These are phyloP conservation scores for Pyrrhoderma lamaoense DNA, from an alignment of 1,284 basidiomycete genomes.

Conservation along the genomic window DNA sequence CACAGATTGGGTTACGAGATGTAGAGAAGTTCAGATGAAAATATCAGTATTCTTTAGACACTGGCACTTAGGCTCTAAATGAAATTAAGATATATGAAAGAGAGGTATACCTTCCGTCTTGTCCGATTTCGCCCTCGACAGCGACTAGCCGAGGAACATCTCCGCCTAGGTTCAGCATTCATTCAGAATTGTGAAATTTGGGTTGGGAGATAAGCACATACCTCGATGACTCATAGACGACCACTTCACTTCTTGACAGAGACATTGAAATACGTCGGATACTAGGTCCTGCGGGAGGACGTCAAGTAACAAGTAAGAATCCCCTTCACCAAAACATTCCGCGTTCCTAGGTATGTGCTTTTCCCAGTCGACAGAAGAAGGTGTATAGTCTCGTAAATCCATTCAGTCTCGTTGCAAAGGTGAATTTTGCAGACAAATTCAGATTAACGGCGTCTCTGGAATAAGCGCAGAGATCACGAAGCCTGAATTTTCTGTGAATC, in stretches of 20 bases:
- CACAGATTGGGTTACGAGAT: too few species aligned
- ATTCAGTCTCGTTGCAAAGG: too few species aligned
- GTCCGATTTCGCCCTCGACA: conserved; percentile 53
- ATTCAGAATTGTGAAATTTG: background rate
- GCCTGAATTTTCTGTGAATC: too few species aligned
- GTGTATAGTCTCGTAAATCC: too few species aligned
- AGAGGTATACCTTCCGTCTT: conserved; percentile 50
- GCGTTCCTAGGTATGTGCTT: too few species aligned
- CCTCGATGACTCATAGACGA: conserved; percentile 66
- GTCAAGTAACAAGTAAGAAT: conserved; percentile 47
- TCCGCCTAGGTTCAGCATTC: conserved; percentile 40
- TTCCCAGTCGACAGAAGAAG: too few species aligned
- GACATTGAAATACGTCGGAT: conserved; percentile 44
- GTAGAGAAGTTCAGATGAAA: too few species aligned
- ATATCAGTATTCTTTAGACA: too few species aligned
- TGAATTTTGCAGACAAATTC: too few species aligned
- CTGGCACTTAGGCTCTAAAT: too few species aligned
- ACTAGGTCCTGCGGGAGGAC: conserved; percentile 50
- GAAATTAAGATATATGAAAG: conserved; percentile 4
- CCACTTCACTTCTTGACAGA: conserved; percentile 62
- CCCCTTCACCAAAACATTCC: conserved; percentile 44
- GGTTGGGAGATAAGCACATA: conserved; percentile 21
- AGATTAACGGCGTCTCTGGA: too few species aligned
- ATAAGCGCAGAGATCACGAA: too few species aligned
- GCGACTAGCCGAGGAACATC: conserved; percentile 71